Conservation (phyloP, 2,329 filamentous ascomycete genomes). For the Aquanectria penicillioides region DNA sequence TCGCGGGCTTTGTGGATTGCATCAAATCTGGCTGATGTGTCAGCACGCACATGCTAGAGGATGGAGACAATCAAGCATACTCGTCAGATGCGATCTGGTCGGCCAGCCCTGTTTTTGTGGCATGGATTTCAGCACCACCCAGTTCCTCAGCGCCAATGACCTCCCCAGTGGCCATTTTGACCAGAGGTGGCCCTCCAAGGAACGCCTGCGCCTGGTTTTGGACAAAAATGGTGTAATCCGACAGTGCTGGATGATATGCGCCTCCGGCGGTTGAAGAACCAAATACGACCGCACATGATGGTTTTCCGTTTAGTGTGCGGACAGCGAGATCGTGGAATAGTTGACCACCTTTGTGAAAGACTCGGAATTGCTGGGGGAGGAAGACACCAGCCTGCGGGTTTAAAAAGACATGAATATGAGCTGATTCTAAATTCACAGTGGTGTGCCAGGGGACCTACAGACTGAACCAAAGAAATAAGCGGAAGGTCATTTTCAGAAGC, state of each 20-base stretch:
- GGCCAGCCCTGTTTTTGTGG: conserved; percentile 51
- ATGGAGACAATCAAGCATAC: conserved; percentile 28
- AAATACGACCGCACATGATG: conserved; percentile 56
- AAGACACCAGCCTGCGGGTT: conserved; percentile 39
- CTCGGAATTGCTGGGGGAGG: conserved; percentile 54
- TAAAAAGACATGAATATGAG: conserved; percentile 38
- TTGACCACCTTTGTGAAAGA: conserved; percentile 51
- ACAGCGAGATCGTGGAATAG: conserved; percentile 53
- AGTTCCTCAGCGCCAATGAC: conserved; percentile 52
- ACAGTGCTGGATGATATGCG: conserved; percentile 35
- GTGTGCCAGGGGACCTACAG: conserved; percentile 34
- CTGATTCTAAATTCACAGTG: neutral
- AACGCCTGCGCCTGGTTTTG: conserved; percentile 55
- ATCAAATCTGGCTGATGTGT: conserved; percentile 15
- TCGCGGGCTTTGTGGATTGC: conserved; percentile 23
- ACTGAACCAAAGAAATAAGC: conserved; percentile 52
- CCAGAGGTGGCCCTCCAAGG: conserved; percentile 54
- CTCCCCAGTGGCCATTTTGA: conserved; percentile 59
- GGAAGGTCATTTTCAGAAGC: conserved; percentile 53
- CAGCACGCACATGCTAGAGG: neutral
- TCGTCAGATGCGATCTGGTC: conserved; percentile 56
- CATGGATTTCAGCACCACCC: conserved; percentile 54
- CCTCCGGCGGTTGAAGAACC: conserved; percentile 49
- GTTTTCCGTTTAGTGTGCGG: conserved; percentile 48
- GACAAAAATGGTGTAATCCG: conserved; percentile 51